A percentile compares a stretch with the other conserved stretches of the same genome.
Conservation (phyloP, 345 rosid species). For the Bretschneidera sinensis region DNA sequence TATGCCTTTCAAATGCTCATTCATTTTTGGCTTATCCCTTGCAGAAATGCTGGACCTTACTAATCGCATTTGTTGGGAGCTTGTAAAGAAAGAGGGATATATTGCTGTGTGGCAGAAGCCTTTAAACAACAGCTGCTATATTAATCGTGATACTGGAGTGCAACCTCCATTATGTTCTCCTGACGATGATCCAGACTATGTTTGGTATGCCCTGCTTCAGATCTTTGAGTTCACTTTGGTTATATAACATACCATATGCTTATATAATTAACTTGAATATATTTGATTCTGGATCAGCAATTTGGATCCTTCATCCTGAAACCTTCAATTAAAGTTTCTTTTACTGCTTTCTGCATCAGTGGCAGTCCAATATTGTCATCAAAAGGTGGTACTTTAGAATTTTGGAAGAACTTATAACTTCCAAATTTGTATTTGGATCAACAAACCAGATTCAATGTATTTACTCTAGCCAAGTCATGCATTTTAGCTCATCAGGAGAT, state of each 20-base stretch:
- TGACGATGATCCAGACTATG: constrained; percentile 51
- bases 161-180: constrained; percentile 48
- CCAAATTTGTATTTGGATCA: too few relatives aligned
- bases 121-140: constrained; percentile 55
- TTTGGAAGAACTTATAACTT: too few relatives aligned
- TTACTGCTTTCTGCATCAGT: too few relatives aligned
- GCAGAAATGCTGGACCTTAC: constrained; percentile 61
- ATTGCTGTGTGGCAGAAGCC: constrained; percentile 62
- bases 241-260: neutral
- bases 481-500: too few relatives aligned
- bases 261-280: neutral
- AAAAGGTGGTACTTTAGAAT: too few relatives aligned
- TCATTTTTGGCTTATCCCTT: constrained; percentile 7
- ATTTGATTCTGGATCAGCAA: neutral
- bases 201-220: constrained; percentile 37
- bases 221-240: neutral
- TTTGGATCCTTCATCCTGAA: too few relatives aligned
- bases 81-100: constrained; percentile 52
- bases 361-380: too few relatives aligned
- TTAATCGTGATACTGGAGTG: constrained; percentile 30
- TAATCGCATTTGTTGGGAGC: constrained; percentile 49
- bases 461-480: too few relatives aligned
- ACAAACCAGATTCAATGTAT: too few relatives aligned
- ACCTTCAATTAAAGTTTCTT: too few relatives aligned
- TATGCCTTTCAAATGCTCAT: constrained; percentile 9